Evolutionary conservation across 2,329 filamentous ascomycete species (phyloP), one percentile per base, ranked within the genome.

Genomic region (Venturia aucupariae): DNA sequence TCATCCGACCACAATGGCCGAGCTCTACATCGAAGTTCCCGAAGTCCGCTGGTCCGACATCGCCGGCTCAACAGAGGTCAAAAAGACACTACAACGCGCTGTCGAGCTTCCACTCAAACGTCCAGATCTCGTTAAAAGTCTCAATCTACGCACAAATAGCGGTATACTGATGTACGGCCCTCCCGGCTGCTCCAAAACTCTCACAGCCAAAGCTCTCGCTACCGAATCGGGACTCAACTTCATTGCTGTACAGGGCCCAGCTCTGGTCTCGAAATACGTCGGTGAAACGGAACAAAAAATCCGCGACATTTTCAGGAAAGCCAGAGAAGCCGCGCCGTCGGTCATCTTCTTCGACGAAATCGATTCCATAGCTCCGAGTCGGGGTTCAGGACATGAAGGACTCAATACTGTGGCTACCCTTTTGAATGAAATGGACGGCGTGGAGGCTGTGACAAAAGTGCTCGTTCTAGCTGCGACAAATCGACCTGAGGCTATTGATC

Each of bases 311-410:
- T 97, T 97, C 73, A 84, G 87, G 63, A 90, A 92, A 69, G 93
- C 93, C 1, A 83, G 89, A 51, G 87, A 88, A n/a, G 92, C 92
- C 10, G 86, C 87, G 62, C 93, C 93, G 0, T 92, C 90, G 73
- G 93, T 97, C 75, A 92, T 97, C 70, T 97, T 97, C 81, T 96
- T 97, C 69, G 92, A 97, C 73, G 92, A 97, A 75, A 94, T 97
- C 70, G 92, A 97, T 76, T 87, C 90, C 4, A 93, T 97, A 67
- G 89, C 81, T 44, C 81, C 82, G 41, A 80, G 80, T 75, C 71
- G 87, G 77, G 79, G 80, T 3, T 74, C 75, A 6, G 74, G 78
- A 22, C 76, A 74, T 15, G 76, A 73, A 46, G 84, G 87, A 1
- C 82, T 96, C 60, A 94, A 97, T 72, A 90, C 96, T 55, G 83